Evolutionary conservation across 768 basidiomycete species (phyloP).

Genomic region (Filobasidium floriforme): DNA sequence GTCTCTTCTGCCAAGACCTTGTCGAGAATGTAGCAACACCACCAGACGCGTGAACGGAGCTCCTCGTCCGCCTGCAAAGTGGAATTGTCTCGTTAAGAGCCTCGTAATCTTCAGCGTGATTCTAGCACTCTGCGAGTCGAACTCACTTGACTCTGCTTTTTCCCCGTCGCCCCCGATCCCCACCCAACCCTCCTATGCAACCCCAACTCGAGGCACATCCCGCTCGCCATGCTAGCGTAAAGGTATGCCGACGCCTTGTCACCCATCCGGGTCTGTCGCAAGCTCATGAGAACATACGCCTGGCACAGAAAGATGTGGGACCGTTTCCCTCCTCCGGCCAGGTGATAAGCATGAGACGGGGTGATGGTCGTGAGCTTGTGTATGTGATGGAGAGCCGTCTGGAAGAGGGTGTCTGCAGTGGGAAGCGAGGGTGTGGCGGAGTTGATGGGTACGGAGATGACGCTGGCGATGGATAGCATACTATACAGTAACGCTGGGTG

Average conservation of each 20-base stretch:
- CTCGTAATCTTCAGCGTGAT: background rate
- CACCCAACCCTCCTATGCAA: slow-evolving; percentile 26
- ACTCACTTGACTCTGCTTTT: slow-evolving; percentile 7
- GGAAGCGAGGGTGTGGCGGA: background rate
- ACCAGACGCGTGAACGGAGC: slow-evolving; percentile 31
- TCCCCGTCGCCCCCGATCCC: background rate
- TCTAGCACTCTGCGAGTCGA: background rate
- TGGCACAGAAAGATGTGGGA: slow-evolving; percentile 9
- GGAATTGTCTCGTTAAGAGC: background rate
- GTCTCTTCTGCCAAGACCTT: slow-evolving; percentile 37
- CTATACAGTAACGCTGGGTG: slow-evolving; percentile 28
- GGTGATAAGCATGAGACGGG: background rate
- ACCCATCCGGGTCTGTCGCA: slow-evolving; percentile 35
- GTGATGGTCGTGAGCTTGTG: slow-evolving; percentile 6
- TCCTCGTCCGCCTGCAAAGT: slow-evolving; percentile 23
- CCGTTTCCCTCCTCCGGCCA: background rate
- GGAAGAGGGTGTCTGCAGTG: background rate
- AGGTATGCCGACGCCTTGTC: slow-evolving; percentile 31
- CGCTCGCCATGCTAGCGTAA: slow-evolving; percentile 29
- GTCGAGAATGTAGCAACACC: slow-evolving; percentile 34
- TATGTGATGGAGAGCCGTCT: slow-evolving; percentile 9
- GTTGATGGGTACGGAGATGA: slow-evolving; percentile 24
- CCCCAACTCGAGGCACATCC: slow-evolving; percentile 32
- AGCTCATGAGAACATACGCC: slow-evolving; percentile 27
- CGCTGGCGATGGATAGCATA: slow-evolving; percentile 33